Evolutionary conservation across 2,329 filamentous ascomycete genomes (phyloP), one percentile per base, ranked within the genome.

Genomic region (Hypoxylon sp.): DNA sequence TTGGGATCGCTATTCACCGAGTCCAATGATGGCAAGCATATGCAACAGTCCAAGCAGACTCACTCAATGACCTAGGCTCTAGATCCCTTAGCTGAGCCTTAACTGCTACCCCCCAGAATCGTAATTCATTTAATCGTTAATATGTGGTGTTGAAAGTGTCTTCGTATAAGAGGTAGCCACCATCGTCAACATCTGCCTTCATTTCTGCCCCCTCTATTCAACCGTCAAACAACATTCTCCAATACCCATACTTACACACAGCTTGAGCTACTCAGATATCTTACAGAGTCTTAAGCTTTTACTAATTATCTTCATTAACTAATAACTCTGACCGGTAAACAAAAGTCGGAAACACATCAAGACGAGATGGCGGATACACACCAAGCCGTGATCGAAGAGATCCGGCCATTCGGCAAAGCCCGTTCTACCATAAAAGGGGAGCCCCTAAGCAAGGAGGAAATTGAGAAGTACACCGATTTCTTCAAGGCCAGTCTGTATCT

Each of bases 401-500:
- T 92, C 75, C 87, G 85, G 72, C 82, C 89, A 6, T 92, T 86
- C 74, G 90, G 90, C 71, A 77, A 81, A 55, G 89, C 90, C 73
- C 86, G 90, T 56, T 88, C 90, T 25, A 91, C 89, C 0, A 74
- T 91, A 71, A 81, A 85, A 77, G 85, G 84, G 72, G 79, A 83
- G 65, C 90, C 90, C 9, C 84, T 94, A 58, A 87, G 83, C 64
- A 75, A 85, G 16, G 88, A 92, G 46, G 90, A 94, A 68, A 77
- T 93, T 62, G 83, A 85, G 68, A 87, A 90, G 77, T 89, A 88
- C 78, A 88, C 89, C 74, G 88, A 90, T 73, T 93, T 90, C 78
- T 93, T 93, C 82, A 86, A 88, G 68, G 91, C 91, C 57, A 91
- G 88, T 70, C 80, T 93, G 75, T 94, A 94, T 75, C 85, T 94